phyloP scores from a whole-genome alignment of 129 eudicot species.

The Saussurea involucrata region DNA sequence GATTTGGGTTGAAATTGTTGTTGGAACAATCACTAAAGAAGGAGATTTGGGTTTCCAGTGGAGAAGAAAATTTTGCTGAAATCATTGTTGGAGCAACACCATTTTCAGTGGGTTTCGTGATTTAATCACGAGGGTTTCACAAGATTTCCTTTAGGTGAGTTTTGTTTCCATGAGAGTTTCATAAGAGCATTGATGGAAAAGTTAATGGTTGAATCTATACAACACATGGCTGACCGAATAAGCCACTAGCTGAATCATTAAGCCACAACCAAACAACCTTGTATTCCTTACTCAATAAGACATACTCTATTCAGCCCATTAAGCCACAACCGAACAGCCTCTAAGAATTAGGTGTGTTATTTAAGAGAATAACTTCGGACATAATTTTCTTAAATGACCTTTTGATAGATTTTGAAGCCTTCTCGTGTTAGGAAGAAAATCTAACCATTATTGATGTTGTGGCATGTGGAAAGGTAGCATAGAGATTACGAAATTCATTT shows the following conservation, averaged over 20 bases:
- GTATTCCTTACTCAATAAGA: not conserved
- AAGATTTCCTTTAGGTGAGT: not conserved
- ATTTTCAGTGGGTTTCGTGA: too few species aligned
- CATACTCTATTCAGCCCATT: not conserved
- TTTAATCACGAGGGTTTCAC: not conserved
- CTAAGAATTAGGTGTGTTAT: not conserved
- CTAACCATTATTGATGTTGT: not conserved
- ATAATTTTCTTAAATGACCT: not conserved
- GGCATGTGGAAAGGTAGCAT: slow-evolving; percentile 11
- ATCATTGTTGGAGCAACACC: not conserved
- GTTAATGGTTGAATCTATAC: not conserved
- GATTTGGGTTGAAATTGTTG: too few species aligned
- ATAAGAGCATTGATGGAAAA: not conserved
- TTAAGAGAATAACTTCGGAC: not conserved
- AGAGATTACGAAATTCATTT: not conserved
- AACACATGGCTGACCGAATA: too few species aligned
- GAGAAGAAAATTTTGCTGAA: not conserved
- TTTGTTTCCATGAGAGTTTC: not conserved
- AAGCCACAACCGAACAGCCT: not conserved
- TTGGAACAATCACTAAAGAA: too few species aligned
- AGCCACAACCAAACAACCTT: not conserved
- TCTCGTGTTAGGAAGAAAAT: not conserved
- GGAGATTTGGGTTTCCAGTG: too few species aligned
- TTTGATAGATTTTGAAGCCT: not conserved
- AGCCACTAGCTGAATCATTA: too few species aligned